A percentile compares a stretch with the other conserved stretches of the same genome.
phyloP scores from a whole-genome alignment of 1,284 basidiomycete genomes.

The Trichosporon asahii region DNA sequence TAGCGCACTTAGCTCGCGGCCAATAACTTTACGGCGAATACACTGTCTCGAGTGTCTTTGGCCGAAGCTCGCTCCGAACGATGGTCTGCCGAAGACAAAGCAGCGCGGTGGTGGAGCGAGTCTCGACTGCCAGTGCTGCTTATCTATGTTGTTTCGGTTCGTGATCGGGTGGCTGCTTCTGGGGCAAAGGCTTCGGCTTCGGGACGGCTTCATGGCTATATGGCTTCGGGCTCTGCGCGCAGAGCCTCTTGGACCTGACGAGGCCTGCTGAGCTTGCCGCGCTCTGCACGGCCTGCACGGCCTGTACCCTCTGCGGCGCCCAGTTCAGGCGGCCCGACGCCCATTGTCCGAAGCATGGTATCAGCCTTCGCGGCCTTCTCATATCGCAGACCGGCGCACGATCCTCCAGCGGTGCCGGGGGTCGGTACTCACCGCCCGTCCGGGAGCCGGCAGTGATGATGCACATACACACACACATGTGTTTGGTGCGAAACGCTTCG shows the following conservation, averaged over 20 bases:
- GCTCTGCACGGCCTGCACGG: neutral
- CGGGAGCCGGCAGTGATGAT: neutral
- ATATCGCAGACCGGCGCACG: neutral
- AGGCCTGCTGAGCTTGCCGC: neutral
- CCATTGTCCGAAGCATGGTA: neutral
- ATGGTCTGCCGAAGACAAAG: neutral
- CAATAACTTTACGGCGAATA: neutral
- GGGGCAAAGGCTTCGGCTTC: neutral
- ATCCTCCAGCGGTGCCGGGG: neutral
- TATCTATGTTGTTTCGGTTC: neutral
- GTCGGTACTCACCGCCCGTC: slow-evolving; percentile 3
- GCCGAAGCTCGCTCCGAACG: neutral
- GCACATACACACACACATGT: neutral
- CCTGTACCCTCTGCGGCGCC: neutral
- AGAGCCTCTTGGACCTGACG: neutral
- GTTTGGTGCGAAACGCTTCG: neutral
- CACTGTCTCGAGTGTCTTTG: neutral
- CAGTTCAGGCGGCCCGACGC: neutral
- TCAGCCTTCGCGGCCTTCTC: slow-evolving; percentile 4
- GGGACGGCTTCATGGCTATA: neutral
- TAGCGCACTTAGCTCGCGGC: neutral
- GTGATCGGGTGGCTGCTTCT: neutral
- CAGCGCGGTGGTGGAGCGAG: neutral
- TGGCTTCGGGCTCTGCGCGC: neutral
- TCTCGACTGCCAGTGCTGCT: neutral